These are phyloP conservation scores for Bretziella fagacearum DNA, from an alignment of 2,329 filamentous ascomycete genomes.

Conservation along the genomic window DNA sequence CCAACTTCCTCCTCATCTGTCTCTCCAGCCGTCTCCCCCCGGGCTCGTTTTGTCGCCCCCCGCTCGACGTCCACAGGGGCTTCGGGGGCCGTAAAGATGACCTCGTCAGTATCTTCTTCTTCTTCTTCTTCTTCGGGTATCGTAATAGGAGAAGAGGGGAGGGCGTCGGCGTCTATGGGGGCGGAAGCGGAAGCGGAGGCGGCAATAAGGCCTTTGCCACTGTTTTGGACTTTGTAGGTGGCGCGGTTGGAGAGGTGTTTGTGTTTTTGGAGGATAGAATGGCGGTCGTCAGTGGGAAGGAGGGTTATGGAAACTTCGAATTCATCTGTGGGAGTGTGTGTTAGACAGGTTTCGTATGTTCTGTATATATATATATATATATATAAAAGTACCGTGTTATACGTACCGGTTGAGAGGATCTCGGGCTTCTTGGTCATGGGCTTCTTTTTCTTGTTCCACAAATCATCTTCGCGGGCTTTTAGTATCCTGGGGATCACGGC, in stretches of 20 bases:
- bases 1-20: not conserved
- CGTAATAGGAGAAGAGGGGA: not conserved
- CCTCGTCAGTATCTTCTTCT: conserved; percentile 21
- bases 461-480: conserved; percentile 51
- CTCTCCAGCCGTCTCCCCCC: not conserved
- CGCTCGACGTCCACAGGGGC: too few relatives aligned
- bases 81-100: conserved; percentile 21
- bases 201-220: conserved; percentile 9
- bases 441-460: conserved; percentile 55
- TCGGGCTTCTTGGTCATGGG: conserved; percentile 52
- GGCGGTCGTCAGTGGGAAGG: conserved; percentile 67
- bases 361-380: not conserved
- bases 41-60: conserved; percentile 14
- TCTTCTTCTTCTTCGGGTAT: conserved; percentile 13
- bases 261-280: conserved; percentile 71
- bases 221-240: conserved; percentile 19
- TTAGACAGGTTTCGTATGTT: not conserved
- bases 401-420: conserved; percentile 59
- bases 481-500: conserved; percentile 78
- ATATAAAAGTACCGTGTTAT: not conserved
- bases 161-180: conserved; percentile 8
- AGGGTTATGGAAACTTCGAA: conserved; percentile 93
- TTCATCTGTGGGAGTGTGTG: conserved; percentile 52
- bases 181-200: conserved; percentile 7
- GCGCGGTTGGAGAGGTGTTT: conserved; percentile 43